phyloP scores from a whole-genome alignment of 208 protist species.

The Trypanosoma theileri region DNA sequence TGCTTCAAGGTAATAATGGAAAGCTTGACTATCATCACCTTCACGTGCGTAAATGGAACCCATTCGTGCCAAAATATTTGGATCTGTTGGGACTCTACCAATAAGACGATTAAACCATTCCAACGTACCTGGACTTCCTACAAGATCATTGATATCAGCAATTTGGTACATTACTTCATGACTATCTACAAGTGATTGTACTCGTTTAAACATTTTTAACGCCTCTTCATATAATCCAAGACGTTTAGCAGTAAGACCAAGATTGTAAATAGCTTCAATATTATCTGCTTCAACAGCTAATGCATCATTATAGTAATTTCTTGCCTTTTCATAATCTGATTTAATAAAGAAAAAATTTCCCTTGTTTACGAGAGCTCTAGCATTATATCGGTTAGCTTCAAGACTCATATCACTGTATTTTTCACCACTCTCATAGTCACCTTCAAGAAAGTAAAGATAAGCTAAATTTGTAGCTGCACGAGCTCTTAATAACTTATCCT shows the following conservation, averaged over 20 bases:
- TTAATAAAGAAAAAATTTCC: conserved; percentile 94
- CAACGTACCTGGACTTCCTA: conserved; percentile 58
- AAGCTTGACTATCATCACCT: conserved; percentile 92
- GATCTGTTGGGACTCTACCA: conserved; percentile 93
- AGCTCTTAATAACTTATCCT: conserved; percentile 89
- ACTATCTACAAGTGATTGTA: conserved; percentile 91
- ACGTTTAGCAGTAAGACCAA: conserved; percentile 92
- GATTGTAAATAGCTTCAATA: conserved; percentile 97
- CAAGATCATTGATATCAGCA: conserved; percentile 90
- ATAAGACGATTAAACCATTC: conserved; percentile 90
- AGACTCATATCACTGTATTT: conserved; percentile 96
- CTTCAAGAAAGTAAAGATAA: conserved; percentile 98
- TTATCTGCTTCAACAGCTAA: conserved; percentile 96
- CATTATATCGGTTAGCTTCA: conserved; percentile 95
- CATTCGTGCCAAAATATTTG: conserved; percentile 91
- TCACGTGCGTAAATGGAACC: conserved; percentile 92
- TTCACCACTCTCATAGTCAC: conserved; percentile 94
- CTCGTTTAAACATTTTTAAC: conserved; percentile 94
- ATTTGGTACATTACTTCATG: conserved; percentile 96
- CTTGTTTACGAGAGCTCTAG: conserved; percentile 97
- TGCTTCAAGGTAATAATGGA: conserved; percentile 95
- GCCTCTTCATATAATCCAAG: conserved; percentile 92
- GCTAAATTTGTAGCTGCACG: conserved; percentile 96
- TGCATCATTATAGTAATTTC: conserved; percentile 93
- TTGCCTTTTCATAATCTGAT: conserved; percentile 88